Conservation (phyloP, 2,329 filamentous ascomycete genomes). For the Monosporascus sp. region DNA sequence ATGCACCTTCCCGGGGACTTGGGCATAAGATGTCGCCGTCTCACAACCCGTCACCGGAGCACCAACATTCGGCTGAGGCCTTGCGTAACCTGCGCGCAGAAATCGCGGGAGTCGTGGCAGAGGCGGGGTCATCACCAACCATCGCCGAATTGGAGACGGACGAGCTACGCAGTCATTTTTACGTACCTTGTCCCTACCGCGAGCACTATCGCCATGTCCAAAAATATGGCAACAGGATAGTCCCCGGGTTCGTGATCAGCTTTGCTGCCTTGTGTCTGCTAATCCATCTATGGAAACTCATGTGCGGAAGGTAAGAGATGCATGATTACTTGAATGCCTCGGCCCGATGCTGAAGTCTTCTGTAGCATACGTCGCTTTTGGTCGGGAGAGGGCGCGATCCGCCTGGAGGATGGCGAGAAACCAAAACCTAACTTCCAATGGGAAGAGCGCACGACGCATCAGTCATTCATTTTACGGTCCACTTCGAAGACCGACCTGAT, state of each 20-base stretch:
- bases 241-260: constrained; percentile 17
- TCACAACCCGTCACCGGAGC: background rate
- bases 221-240: constrained; percentile 20
- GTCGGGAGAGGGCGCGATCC: constrained; percentile 15
- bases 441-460: constrained; percentile 1
- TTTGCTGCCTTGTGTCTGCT: constrained; percentile 15
- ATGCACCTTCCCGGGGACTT: background rate
- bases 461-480: background rate
- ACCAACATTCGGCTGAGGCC: background rate
- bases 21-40: background rate
- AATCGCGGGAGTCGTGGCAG: constrained; percentile 16
- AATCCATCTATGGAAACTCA: constrained; percentile 17
- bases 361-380: constrained; percentile 14
- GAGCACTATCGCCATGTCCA: constrained; percentile 20
- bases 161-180: constrained; percentile 20
- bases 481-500: no score
- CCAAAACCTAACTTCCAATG: background rate
- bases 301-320: constrained; percentile 17
- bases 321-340: background rate
- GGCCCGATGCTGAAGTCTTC: constrained; percentile 6
- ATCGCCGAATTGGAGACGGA: constrained; percentile 24
- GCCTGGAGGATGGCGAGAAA: constrained; percentile 14
- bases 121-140: constrained; percentile 18
- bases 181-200: constrained; percentile 19
- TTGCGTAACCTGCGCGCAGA: constrained; percentile 20